Evolutionary conservation across 2,329 filamentous ascomycete genomes (phyloP).

Genomic region (Neocucurbitaria cava): DNA sequence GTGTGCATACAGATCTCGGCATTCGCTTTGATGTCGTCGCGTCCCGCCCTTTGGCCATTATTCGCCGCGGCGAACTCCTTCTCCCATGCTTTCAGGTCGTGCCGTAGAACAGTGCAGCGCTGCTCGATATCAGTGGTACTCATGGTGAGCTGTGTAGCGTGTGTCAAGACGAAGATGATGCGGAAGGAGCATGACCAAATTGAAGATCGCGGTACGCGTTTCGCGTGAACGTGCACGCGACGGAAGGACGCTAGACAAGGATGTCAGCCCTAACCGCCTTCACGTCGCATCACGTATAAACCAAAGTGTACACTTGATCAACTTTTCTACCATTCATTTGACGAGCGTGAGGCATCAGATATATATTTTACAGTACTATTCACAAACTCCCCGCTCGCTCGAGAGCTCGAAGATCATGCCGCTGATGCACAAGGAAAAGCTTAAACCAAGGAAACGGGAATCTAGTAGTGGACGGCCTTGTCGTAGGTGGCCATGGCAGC

Average conservation of each 20-base stretch:
- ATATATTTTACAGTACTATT: conserved; percentile 52
- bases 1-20: conserved; percentile 68
- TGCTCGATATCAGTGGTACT: conserved; percentile 36
- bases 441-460: conserved; percentile 33
- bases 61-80: conserved; percentile 68
- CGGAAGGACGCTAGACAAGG: conserved; percentile 23
- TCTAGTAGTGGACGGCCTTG: conserved; percentile 92
- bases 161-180: conserved; percentile 10
- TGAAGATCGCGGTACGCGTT: conserved; percentile 41
- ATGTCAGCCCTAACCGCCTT: conserved; percentile 29
- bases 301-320: not conserved
- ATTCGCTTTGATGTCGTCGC: conserved; percentile 79
- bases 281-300: conserved; percentile 6
- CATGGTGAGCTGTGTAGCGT: conserved; percentile 30
- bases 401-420: conserved; percentile 43
- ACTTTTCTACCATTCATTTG: conserved; percentile 17
- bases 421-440: conserved; percentile 43
- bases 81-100: conserved; percentile 78
- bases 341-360: conserved; percentile 40
- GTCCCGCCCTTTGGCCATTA: conserved; percentile 71
- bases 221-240: conserved; percentile 27
- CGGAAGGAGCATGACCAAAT: conserved; percentile 23
- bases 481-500: conserved; percentile 97
- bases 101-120: conserved; percentile 90
- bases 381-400: conserved; percentile 45